Conservation (phyloP, 306 rosid species). For the Citrullus mucosospermus region DNA sequence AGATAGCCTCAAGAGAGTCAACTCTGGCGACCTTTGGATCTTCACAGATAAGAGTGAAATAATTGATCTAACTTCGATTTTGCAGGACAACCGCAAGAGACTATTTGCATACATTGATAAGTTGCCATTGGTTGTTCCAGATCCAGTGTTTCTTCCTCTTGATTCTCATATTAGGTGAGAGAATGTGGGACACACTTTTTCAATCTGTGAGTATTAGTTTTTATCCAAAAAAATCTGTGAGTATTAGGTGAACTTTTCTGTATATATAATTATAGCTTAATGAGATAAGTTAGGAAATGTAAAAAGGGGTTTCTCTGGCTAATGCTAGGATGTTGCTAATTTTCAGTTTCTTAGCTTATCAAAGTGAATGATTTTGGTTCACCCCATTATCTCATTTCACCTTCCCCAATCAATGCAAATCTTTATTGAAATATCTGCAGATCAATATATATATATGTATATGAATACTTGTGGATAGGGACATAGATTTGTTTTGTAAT, state of each 20-base stretch:
- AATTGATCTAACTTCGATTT: conserved; percentile 42
- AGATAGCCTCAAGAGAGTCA: conserved; percentile 58
- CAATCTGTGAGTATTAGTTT: neutral
- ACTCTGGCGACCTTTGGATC: conserved; percentile 80
- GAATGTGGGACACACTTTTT: conserved; percentile 5
- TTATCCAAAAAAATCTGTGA: neutral
- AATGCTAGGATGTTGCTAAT: neutral
- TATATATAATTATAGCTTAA: neutral
- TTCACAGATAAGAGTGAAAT: conserved; percentile 48
- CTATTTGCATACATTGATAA: conserved; percentile 59
- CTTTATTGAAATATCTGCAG: neutral
- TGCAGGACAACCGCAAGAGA: conserved; percentile 56
- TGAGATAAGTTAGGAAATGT: neutral
- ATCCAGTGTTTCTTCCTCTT: conserved; percentile 34
- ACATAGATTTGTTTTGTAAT: neutral
- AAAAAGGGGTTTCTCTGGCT: neutral
- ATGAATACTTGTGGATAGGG: neutral
- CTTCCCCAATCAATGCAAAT: neutral
- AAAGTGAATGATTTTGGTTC: neutral
- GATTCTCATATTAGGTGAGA: conserved; percentile 48
- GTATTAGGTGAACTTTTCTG: neutral
- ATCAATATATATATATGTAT: neutral
- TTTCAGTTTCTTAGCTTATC: neutral
- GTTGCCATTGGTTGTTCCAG: conserved; percentile 55
- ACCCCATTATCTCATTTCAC: neutral